phyloP scores from a whole-genome alignment of 768 basidiomycete species.

The Mycena pura region DNA sequence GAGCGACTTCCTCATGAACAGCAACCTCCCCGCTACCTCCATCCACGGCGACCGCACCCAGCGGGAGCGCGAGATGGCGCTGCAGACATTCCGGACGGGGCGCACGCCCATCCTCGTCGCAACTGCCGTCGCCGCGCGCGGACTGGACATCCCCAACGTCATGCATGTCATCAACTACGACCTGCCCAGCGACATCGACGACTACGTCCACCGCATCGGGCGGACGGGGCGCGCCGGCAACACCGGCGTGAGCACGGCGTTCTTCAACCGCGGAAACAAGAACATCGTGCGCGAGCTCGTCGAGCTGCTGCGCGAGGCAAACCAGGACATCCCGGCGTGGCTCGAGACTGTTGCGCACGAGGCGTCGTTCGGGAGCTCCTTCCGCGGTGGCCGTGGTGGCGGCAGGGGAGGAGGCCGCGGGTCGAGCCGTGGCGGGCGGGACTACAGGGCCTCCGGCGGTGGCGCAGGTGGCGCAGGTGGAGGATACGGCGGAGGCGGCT shows the following conservation, averaged over 20 bases:
- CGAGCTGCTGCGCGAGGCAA: slow-evolving; percentile 93
- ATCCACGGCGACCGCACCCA: slow-evolving; percentile 99
- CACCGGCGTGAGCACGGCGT: slow-evolving; percentile 93
- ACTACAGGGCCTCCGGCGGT: slow-evolving; percentile 56
- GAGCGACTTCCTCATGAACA: slow-evolving; percentile 90
- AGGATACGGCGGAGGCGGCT: slow-evolving; percentile 25
- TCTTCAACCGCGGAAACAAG: slow-evolving; percentile 93
- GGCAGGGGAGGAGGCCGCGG: slow-evolving; percentile 68
- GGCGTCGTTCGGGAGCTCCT: slow-evolving; percentile 70
- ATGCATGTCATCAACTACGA: slow-evolving; percentile 99
- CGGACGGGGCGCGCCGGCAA: slow-evolving; percentile 99
- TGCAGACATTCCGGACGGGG: slow-evolving; percentile 94
- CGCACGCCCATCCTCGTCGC: slow-evolving; percentile 97
- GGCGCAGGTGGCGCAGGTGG: slow-evolving; percentile 35
- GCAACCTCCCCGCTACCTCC: slow-evolving; percentile 88
- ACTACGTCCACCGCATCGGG: slow-evolving; percentile 98
- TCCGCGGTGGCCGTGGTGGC: slow-evolving; percentile 57
- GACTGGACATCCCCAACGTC: slow-evolving; percentile 98
- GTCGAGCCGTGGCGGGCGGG: slow-evolving; percentile 44
- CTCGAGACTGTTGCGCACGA: slow-evolving; percentile 88
- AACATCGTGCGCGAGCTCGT: slow-evolving; percentile 92
- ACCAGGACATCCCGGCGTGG: slow-evolving; percentile 94
- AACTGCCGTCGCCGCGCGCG: slow-evolving; percentile 98
- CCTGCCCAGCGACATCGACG: slow-evolving; percentile 96
- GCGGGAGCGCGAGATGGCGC: slow-evolving; percentile 94